Evolutionary conservation across 2,329 filamentous ascomycete genomes (phyloP).

Genomic region (Colletotrichum truncatum): DNA sequence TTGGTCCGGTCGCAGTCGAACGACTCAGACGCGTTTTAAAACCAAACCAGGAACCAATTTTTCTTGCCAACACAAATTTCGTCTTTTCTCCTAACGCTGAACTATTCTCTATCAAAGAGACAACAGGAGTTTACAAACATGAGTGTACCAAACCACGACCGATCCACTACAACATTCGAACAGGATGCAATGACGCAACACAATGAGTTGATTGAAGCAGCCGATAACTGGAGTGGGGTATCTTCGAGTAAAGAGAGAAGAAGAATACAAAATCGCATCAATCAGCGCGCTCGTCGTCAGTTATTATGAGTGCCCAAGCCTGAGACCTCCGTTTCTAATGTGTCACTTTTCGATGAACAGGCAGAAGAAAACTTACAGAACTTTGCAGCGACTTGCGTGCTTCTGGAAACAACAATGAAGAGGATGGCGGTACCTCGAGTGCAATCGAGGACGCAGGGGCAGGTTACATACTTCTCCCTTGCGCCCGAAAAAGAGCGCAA

Average conservation of each 20-base stretch:
- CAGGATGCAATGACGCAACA: background rate
- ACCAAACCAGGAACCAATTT: too few species aligned
- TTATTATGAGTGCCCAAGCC: background rate
- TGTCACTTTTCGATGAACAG: background rate
- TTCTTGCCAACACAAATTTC: too few species aligned
- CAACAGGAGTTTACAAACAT: background rate
- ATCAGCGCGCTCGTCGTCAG: constrained; percentile 21
- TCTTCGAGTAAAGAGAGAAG: constrained; percentile 15
- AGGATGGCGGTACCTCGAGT: background rate
- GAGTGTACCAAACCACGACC: background rate
- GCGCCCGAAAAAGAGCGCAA: background rate
- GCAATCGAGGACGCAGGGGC: background rate
- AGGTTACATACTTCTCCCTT: background rate
- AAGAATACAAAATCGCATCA: constrained; percentile 21
- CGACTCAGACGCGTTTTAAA: too few species aligned
- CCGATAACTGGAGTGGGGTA: constrained; percentile 17
- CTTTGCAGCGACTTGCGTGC: background rate
- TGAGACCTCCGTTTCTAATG: background rate
- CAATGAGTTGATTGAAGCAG: background rate
- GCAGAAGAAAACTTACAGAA: background rate
- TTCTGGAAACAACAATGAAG: background rate
- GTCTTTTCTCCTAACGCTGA: too few species aligned
- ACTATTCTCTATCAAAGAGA: too few species aligned
- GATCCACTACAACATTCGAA: background rate
- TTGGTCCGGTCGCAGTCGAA: too few species aligned